A percentile compares a stretch with the other conserved stretches of the same genome.
phyloP scores from a whole-genome alignment of 2,329 filamentous ascomycete genomes.

The Chalara sp. region DNA sequence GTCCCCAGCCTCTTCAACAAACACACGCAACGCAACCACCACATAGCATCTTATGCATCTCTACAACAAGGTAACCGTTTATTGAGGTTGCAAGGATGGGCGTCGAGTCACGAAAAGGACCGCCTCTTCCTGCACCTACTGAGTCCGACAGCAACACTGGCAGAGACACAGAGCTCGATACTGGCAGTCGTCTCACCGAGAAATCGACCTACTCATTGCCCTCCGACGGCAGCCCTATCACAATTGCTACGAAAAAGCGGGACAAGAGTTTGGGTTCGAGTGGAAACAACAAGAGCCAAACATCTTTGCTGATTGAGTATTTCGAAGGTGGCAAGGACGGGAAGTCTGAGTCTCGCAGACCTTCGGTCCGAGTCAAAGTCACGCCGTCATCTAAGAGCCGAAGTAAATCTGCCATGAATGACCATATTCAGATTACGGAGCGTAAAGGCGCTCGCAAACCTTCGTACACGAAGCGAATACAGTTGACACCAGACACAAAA shows the following conservation, averaged over 20 bases:
- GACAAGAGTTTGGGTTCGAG: constrained; percentile 44
- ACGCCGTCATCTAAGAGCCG: constrained; percentile 53
- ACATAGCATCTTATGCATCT: no score
- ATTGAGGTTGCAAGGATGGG: constrained; percentile 24
- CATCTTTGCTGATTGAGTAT: constrained; percentile 69
- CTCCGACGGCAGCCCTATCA: constrained; percentile 85
- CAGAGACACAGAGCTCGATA: constrained; percentile 46
- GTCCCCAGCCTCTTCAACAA: no score
- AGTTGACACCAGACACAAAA: constrained; percentile 43
- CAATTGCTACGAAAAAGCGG: constrained; percentile 71
- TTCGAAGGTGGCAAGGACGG: constrained; percentile 61
- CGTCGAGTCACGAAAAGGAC: constrained; percentile 36
- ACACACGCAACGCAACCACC: no score
- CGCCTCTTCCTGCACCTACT: constrained; percentile 72
- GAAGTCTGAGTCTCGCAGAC: constrained; percentile 46
- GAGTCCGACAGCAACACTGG: constrained; percentile 57
- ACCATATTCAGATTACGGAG: constrained; percentile 83
- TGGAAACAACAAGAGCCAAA: constrained; percentile 53
- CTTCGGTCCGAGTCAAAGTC: constrained; percentile 66
- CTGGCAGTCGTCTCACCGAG: constrained; percentile 53
- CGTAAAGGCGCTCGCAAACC: constrained; percentile 66
- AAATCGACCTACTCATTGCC: constrained; percentile 71
- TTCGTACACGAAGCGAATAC: constrained; percentile 62
- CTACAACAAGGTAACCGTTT: no score
- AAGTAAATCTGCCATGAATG: constrained; percentile 42